Conservation (phyloP, 169 alveolate genomes). For the Babesia divergens region DNA sequence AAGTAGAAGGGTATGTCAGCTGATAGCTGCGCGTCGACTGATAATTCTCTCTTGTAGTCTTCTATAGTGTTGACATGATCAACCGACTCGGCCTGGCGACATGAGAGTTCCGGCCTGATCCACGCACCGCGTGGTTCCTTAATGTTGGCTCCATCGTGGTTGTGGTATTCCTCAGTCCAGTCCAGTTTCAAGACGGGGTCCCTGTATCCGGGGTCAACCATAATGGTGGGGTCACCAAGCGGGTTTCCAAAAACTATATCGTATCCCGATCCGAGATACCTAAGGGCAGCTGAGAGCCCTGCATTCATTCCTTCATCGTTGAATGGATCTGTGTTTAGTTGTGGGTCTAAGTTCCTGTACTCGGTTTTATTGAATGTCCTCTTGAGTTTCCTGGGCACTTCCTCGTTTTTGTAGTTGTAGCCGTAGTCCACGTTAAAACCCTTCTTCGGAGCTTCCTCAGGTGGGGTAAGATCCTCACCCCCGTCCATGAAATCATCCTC, state of each 20-base stretch:
- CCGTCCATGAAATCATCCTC: too few species aligned
- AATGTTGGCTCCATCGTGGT: slow-evolving; percentile 49
- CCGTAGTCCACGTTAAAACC: too few species aligned
- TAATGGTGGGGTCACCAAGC: slow-evolving; percentile 78
- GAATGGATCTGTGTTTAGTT: not conserved
- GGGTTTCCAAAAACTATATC: slow-evolving; percentile 82
- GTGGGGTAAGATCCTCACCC: too few species aligned
- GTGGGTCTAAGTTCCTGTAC: not conserved
- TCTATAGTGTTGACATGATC: slow-evolving; percentile 64
- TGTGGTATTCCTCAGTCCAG: slow-evolving; percentile 45
- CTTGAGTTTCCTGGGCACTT: too few species aligned
- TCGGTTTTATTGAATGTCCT: too few species aligned
- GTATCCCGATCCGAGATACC: slow-evolving; percentile 80
- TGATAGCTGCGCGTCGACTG: slow-evolving; percentile 76
- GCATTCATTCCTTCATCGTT: slow-evolving; percentile 11
- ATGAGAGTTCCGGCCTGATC: slow-evolving; percentile 78
- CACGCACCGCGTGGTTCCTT: slow-evolving; percentile 80
- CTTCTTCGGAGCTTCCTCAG: too few species aligned
- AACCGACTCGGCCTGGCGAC: slow-evolving; percentile 76
- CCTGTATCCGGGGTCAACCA: slow-evolving; percentile 82
- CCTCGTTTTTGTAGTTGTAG: too few species aligned
- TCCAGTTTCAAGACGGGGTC: slow-evolving; percentile 75
- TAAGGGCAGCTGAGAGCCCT: slow-evolving; percentile 57
- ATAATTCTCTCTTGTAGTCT: slow-evolving; percentile 72
- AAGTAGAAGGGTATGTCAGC: slow-evolving; percentile 64